phyloP scores from a whole-genome alignment of 1,284 basidiomycete species.

The Puccinia polysora region DNA sequence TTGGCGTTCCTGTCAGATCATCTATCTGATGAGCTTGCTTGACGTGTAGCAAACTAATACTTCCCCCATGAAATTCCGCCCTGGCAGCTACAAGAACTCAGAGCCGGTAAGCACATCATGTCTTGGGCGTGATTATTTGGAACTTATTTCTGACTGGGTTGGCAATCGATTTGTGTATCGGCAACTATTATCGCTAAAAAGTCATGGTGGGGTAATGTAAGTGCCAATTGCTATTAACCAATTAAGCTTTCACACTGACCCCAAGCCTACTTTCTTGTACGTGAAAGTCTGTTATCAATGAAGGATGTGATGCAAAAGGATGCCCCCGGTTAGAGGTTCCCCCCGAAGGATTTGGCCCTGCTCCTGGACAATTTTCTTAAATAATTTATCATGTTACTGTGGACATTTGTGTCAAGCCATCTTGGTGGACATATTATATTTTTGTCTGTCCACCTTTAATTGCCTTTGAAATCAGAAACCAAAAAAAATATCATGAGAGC shows the following conservation, averaged over 20 bases:
- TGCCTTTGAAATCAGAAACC: too few species aligned
- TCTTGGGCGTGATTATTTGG: neutral
- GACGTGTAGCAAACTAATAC: neutral
- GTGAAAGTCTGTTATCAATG: slow-evolving; percentile 30
- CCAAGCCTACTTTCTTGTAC: neutral
- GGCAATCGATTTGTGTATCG: neutral
- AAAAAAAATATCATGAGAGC: too few species aligned
- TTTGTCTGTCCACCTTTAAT: too few species aligned
- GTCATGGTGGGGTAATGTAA: slow-evolving; percentile 40
- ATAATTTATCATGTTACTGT: too few species aligned
- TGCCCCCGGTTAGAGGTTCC: slow-evolving; percentile 20
- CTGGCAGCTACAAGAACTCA: slow-evolving; percentile 17
- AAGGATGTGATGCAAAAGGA: slow-evolving; percentile 27
- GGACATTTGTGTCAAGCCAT: too few species aligned
- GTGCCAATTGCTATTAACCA: neutral
- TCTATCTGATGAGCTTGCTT: neutral
- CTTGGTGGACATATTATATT: too few species aligned
- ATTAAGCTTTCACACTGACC: neutral
- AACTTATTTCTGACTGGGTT: neutral
- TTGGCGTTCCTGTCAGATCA: neutral
- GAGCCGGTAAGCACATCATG: slow-evolving; percentile 17
- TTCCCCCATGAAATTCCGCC: neutral
- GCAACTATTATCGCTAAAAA: neutral
- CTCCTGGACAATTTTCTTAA: slow-evolving; percentile 31
- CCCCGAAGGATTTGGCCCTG: slow-evolving; percentile 30